A percentile compares a stretch with the other conserved stretches of the same genome.
Conservation (phyloP, 768 basidiomycete genomes). For the Tricholoma saponaceum region DNA sequence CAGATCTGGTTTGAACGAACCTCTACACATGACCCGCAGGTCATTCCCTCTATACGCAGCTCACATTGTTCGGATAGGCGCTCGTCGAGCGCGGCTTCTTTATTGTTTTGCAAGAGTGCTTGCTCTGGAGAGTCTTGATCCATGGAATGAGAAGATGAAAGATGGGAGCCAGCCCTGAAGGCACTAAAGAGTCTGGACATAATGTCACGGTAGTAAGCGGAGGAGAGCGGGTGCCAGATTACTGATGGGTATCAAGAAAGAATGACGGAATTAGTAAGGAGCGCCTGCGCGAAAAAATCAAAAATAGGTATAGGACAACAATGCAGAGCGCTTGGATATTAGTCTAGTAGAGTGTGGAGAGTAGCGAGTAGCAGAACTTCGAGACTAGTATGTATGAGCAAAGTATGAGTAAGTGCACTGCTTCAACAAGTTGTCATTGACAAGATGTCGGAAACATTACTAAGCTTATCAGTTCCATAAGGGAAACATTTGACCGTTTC, state of each 20-base stretch:
- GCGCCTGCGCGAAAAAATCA: not conserved
- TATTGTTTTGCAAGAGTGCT: constrained; percentile 17
- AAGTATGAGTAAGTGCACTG: too few relatives aligned
- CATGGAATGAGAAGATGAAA: constrained; percentile 6
- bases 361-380: not conserved
- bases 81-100: constrained; percentile 18
- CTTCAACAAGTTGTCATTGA: too few relatives aligned
- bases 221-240: not conserved
- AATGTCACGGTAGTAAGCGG: not conserved
- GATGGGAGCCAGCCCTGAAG: constrained; percentile 17
- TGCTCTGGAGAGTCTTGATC: constrained; percentile 14
- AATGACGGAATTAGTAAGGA: not conserved
- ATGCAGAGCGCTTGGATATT: not conserved
- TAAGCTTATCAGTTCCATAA: too few relatives aligned
- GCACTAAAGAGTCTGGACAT: constrained; percentile 15
- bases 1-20: constrained; percentile 34
- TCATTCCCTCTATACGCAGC: constrained; percentile 85
- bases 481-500: not conserved
- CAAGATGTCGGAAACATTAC: too few relatives aligned
- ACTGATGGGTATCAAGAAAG: not conserved
- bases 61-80: constrained; percentile 57
- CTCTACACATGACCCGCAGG: constrained; percentile 86
- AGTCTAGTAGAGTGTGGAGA: not conserved
- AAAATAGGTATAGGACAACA: too few relatives aligned
- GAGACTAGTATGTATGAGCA: too few relatives aligned